Evolutionary conservation across 2,329 filamentous ascomycete genomes (phyloP).

Genomic region (Plenodomus lindquistii): DNA sequence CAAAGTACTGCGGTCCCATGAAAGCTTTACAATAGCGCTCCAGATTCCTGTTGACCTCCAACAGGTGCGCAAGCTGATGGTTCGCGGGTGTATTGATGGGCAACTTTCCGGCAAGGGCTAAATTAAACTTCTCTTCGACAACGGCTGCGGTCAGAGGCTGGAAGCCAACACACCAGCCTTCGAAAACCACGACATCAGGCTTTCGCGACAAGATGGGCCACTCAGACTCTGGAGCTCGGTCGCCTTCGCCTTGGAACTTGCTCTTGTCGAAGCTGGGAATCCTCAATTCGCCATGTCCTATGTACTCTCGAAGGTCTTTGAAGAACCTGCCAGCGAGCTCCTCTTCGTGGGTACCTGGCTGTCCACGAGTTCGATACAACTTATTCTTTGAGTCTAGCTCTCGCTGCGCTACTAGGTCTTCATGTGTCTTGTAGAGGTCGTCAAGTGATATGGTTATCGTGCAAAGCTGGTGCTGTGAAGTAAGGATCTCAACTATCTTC

Average conservation of each 20-base stretch:
- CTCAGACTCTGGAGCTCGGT: constrained; percentile 64
- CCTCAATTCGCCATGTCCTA: constrained; percentile 52
- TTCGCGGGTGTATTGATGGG: constrained; percentile 54
- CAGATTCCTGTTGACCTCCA: constrained; percentile 63
- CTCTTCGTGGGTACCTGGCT: constrained; percentile 83
- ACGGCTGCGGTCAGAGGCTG: constrained; percentile 62
- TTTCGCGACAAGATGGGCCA: constrained; percentile 65
- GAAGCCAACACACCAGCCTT: constrained; percentile 93
- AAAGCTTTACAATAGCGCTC: constrained; percentile 55
- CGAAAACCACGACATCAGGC: constrained; percentile 74
- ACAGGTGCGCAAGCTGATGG: constrained; percentile 59
- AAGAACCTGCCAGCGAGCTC: constrained; percentile 67
- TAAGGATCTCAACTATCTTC: constrained; percentile 32
- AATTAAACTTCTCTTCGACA: constrained; percentile 58
- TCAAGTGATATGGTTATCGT: constrained; percentile 60
- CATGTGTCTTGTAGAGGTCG: constrained; percentile 82
- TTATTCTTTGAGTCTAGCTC: constrained; percentile 69
- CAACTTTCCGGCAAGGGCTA: constrained; percentile 55
- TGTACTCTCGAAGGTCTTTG: constrained; percentile 56
- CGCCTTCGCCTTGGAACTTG: constrained; percentile 73
- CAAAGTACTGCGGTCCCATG: constrained; percentile 50
- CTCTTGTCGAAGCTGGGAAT: constrained; percentile 87
- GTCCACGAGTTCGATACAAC: constrained; percentile 78
- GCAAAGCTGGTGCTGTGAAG: constrained; percentile 25
- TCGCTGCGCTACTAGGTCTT: constrained; percentile 68